A percentile compares a stretch with the other conserved stretches of the same genome.
Evolutionary conservation across 805 yeast genomes (phyloP).

Genomic region (Tetrapisispora taiwanensis): DNA sequence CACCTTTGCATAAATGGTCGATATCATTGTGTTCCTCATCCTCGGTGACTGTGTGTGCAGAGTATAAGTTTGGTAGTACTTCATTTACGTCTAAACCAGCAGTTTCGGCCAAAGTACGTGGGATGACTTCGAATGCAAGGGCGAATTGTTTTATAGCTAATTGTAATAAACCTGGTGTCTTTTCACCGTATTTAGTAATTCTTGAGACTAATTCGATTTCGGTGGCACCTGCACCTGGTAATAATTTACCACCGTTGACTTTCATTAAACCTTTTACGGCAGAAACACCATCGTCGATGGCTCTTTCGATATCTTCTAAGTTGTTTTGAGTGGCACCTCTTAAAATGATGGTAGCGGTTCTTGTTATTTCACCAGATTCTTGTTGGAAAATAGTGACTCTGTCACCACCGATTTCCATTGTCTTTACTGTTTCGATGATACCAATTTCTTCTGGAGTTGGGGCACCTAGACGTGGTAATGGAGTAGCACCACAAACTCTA

Average conservation of each 20-base stretch:
- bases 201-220: conserved; percentile 80
- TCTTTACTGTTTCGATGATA: conserved; percentile 72
- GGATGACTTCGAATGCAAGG: conserved; percentile 87
- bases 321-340: conserved; percentile 95
- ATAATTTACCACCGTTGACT: conserved; percentile 62
- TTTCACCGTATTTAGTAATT: conserved; percentile 79
- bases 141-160: conserved; percentile 92
- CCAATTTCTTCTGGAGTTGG: conserved; percentile 95
- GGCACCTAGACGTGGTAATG: conserved; percentile 86
- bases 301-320: conserved; percentile 91
- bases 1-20: conserved; percentile 39
- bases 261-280: conserved; percentile 82
- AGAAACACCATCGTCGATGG: conserved; percentile 93
- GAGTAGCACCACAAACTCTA: conserved; percentile 96
- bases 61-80: conserved; percentile 78
- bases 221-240: conserved; percentile 95
- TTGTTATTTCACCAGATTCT: conserved; percentile 45
- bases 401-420: conserved; percentile 94
- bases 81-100: conserved; percentile 88
- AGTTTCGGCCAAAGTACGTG: conserved; percentile 87
- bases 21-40: conserved; percentile 14
- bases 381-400: conserved; percentile 92
- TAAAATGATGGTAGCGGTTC: conserved; percentile 85
- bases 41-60: conserved; percentile 55
- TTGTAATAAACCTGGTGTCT: conserved; percentile 86